A percentile compares a stretch with the other conserved stretches of the same genome.
These are phyloP conservation scores for Stropharia rugosoannulata DNA, from an alignment of 768 basidiomycete genomes.

Conservation along the genomic window DNA sequence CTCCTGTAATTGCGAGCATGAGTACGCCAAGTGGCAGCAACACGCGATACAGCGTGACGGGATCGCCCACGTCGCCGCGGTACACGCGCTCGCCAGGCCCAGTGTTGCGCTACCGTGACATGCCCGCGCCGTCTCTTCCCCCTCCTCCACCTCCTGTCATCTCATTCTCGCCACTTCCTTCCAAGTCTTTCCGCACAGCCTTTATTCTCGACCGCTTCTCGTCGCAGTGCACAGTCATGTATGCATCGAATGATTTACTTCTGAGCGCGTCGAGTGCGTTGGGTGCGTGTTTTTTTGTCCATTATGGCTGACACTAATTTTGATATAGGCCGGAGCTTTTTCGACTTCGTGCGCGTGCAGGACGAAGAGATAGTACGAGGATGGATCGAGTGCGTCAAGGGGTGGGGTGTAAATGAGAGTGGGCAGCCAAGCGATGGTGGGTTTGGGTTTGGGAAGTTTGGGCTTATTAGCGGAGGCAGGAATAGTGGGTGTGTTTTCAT, in stretches of 20 bases:
- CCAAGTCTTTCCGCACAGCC: constrained; percentile 73
- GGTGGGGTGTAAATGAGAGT: constrained; percentile 82
- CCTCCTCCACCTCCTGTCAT: constrained; percentile 23
- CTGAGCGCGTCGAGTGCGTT: constrained; percentile 57
- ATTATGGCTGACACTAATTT: no score
- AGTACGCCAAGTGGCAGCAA: neutral
- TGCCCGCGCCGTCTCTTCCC: neutral
- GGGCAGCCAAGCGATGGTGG: constrained; percentile 84
- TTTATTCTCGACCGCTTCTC: constrained; percentile 82
- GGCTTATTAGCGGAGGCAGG: constrained; percentile 52
- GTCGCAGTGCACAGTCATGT: constrained; percentile 59
- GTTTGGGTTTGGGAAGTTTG: constrained; percentile 79
- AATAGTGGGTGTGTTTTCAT: constrained; percentile 53
- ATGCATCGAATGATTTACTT: constrained; percentile 74
- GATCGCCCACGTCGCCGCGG: no score
- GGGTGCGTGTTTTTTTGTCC: neutral
- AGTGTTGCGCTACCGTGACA: neutral
- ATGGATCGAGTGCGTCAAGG: constrained; percentile 78
- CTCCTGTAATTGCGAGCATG: no score
- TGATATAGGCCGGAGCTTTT: constrained; percentile 55
- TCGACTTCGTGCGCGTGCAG: constrained; percentile 66
- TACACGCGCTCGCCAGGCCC: neutral
- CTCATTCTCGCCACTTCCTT: constrained; percentile 62
- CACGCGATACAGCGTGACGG: no score
- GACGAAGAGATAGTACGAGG: constrained; percentile 67